phyloP scores from a whole-genome alignment of 164 flowering plant species.

The Magnolia changhungtana region DNA sequence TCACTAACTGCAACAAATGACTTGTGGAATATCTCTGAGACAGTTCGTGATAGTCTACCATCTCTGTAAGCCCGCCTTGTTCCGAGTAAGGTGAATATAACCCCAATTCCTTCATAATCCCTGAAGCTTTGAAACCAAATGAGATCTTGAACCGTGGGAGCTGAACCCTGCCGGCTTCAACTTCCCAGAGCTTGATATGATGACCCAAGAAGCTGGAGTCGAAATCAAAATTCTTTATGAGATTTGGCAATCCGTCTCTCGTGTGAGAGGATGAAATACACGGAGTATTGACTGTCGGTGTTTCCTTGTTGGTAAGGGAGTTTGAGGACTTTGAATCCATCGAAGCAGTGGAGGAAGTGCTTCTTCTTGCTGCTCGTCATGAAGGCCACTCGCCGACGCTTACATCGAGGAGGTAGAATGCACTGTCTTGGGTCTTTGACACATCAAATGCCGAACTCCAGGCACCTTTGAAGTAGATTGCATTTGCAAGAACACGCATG shows the following conservation, averaged over 20 bases:
- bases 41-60: neutral
- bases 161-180: slow-evolving; percentile 1
- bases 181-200: slow-evolving; percentile 1
- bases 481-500: slow-evolving; percentile 16
- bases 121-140: slow-evolving; percentile 15
- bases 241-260: slow-evolving; percentile 16
- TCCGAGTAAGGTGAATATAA: slow-evolving; percentile 6
- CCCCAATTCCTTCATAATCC: slow-evolving; percentile 8
- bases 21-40: slow-evolving; percentile 7
- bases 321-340: slow-evolving; percentile 17
- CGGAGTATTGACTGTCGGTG: slow-evolving; percentile 8
- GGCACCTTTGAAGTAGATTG: slow-evolving; percentile 29
- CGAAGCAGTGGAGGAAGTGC: neutral
- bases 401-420: slow-evolving; percentile 28
- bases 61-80: slow-evolving; percentile 13
- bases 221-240: slow-evolving; percentile 9
- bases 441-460: slow-evolving; percentile 15
- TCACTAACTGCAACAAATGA: slow-evolving; percentile 9
- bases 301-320: slow-evolving; percentile 19
- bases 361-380: slow-evolving; percentile 14
- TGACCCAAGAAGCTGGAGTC: slow-evolving; percentile 11
- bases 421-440: slow-evolving; percentile 8
- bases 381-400: slow-evolving; percentile 21
- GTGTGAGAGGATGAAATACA: slow-evolving; percentile 28
- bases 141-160: slow-evolving; percentile 28